Conservation (phyloP, 2,329 filamentous ascomycete genomes). For the Venturia oleaginea region DNA sequence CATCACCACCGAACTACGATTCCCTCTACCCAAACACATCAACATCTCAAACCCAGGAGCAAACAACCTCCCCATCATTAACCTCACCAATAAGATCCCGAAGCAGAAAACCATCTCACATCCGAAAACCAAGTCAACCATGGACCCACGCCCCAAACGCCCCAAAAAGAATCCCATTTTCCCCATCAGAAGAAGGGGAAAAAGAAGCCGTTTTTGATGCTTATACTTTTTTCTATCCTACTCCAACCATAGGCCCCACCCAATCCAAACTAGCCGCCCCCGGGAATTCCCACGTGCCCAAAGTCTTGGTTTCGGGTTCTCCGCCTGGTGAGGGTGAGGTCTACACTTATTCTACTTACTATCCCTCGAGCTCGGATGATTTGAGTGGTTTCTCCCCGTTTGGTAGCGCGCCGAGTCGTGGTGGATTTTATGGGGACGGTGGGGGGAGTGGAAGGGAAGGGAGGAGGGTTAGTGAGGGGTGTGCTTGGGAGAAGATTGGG, state of each 20-base stretch:
- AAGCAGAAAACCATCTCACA: background rate
- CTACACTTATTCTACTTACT: background rate
- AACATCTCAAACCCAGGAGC: background rate
- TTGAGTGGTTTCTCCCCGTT: background rate
- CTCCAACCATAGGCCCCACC: background rate
- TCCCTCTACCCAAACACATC: background rate
- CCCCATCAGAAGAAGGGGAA: background rate
- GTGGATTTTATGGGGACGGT: background rate
- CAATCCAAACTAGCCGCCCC: background rate
- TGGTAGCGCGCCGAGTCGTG: background rate
- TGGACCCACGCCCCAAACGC: background rate
- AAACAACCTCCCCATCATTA: background rate
- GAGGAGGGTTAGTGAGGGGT: background rate
- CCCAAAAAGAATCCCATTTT: background rate
- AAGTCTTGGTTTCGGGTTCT: background rate
- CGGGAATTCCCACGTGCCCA: background rate
- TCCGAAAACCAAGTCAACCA: background rate
- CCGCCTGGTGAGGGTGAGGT: background rate
- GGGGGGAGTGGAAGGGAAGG: background rate
- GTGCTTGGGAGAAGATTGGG: constrained; percentile 4
- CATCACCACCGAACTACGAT: background rate
- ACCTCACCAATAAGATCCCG: background rate
- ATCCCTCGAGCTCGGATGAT: background rate
- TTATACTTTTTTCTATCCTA: too few relatives aligned
- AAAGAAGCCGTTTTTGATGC: too few relatives aligned